Conservation (phyloP, 768 basidiomycete species). For the Collybiopsis confluens region DNA sequence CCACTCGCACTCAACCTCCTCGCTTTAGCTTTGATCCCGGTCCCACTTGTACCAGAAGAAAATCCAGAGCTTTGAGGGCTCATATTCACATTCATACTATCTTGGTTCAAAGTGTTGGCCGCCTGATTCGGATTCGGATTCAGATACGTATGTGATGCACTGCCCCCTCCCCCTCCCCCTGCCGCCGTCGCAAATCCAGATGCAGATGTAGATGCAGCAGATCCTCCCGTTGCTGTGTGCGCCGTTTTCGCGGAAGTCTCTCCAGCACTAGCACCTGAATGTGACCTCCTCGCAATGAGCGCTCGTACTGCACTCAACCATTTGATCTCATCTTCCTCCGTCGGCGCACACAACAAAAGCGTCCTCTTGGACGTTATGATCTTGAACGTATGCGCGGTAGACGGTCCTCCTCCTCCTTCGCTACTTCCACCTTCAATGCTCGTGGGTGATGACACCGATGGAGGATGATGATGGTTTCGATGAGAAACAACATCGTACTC, state of each 20-base stretch:
- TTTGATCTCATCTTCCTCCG: constrained; percentile 96
- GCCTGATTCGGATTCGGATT: constrained; percentile 1
- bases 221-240: constrained; percentile 6
- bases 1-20: constrained; percentile 45
- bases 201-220: too few species aligned
- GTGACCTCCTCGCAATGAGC: constrained; percentile 72
- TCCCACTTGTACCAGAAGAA: constrained; percentile 23
- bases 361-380: constrained; percentile 93
- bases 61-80: constrained; percentile 19
- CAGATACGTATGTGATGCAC: too few species aligned
- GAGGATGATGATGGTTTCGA: constrained; percentile 38
- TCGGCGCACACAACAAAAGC: constrained; percentile 85
- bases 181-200: too few species aligned
- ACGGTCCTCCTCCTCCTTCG: constrained; percentile 39
- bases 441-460: constrained; percentile 31
- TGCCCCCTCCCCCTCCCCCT: too few species aligned
- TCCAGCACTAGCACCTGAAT: too few species aligned
- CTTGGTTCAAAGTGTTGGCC: too few species aligned
- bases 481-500: constrained; percentile 71
- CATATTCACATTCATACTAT: too few species aligned
- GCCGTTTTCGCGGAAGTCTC: constrained; percentile 28
- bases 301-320: constrained; percentile 96
- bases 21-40: constrained; percentile 42
- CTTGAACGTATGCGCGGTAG: constrained; percentile 75
- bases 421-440: constrained; percentile 29